phyloP scores from a whole-genome alignment of 73 alveolate species.

The Paramecium sexaurelia region DNA sequence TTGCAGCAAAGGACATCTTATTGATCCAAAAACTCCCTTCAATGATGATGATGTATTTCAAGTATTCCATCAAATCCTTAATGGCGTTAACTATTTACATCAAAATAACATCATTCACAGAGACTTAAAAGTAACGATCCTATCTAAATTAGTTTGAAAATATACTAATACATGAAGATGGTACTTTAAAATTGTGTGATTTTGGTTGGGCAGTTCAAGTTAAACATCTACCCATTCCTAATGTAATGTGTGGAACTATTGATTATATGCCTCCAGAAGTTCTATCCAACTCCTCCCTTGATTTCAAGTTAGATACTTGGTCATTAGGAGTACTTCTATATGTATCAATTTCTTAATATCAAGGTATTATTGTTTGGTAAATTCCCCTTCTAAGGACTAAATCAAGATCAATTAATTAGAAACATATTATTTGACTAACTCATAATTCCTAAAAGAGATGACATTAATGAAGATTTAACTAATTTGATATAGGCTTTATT shows the following conservation, averaged over 20 bases:
- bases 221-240: neutral
- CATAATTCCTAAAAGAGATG: neutral
- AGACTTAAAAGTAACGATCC: slow-evolving; percentile 37
- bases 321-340: slow-evolving; percentile 79
- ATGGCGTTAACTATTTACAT: slow-evolving; percentile 19
- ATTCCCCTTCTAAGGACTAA: slow-evolving; percentile 71
- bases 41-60: neutral
- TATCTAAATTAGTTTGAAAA: slow-evolving; percentile 55
- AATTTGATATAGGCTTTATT: neutral
- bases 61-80: neutral
- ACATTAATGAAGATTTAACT: neutral
- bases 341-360: neutral
- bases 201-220: slow-evolving; percentile 64
- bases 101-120: slow-evolving; percentile 44
- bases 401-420: neutral
- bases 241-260: slow-evolving; percentile 44
- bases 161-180: slow-evolving; percentile 62
- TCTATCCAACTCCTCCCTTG: slow-evolving; percentile 76
- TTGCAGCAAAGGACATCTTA: neutral
- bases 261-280: slow-evolving; percentile 77
- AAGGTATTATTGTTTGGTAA: slow-evolving; percentile 75
- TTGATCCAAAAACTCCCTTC: neutral
- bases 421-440: neutral
- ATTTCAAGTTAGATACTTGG: slow-evolving; percentile 81
- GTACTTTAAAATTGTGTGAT: slow-evolving; percentile 66